Base-by-base conservation (phyloP, 1,284 basidiomycete genomes). In the Ceratobasidium sp. region DNA sequence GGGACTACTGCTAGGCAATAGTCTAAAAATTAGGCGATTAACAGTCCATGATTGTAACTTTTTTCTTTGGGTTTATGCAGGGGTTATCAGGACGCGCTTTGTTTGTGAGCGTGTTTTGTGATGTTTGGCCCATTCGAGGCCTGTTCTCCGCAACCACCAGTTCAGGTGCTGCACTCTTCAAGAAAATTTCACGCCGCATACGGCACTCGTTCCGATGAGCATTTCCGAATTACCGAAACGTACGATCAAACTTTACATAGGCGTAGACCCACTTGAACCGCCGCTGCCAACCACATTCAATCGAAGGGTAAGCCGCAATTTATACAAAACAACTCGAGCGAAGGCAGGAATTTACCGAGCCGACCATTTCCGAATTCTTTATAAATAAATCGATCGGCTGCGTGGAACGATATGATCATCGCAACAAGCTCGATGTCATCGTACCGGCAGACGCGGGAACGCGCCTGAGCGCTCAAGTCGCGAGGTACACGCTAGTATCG, bases 341-440 rank as follows among this genome's bases (percentile, higher is more conserved):
- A n/a, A n/a, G n/a, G n/a, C n/a, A n/a, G n/a, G n/a, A n/a, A n/a
- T n/a, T n/a, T n/a, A n/a, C n/a, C n/a, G n/a, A n/a, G 53, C 28
- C 56, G 56, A 58, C 31, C 13, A 23, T 45, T 23, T 63, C 35
- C 26, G 42, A 35, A 8, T 17, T 33, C n/a, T 63, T 63, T 63
- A 45, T 42, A 6, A 63, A 23, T 42, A 13, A 23, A 15, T 42
- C 37, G 39, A 63, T 63, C 42, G 37, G 61, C 26, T 63, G 37
- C 37, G 6, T 54, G 51, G 15, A 53, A 53, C n/a, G 23, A 26
- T 53, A 8, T n/a, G 31, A 33, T 56, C 54, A n/a, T 8, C 23
- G 47, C 31, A 60, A 63, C 33, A n/a, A 39, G 69, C 69, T 73
- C 56, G 58, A 73, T 23, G 56, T 73, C 10, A 73, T 73, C 20